phyloP scores from a whole-genome alignment of 2,329 filamentous ascomycete species.

The Aspergillus glaucus region DNA sequence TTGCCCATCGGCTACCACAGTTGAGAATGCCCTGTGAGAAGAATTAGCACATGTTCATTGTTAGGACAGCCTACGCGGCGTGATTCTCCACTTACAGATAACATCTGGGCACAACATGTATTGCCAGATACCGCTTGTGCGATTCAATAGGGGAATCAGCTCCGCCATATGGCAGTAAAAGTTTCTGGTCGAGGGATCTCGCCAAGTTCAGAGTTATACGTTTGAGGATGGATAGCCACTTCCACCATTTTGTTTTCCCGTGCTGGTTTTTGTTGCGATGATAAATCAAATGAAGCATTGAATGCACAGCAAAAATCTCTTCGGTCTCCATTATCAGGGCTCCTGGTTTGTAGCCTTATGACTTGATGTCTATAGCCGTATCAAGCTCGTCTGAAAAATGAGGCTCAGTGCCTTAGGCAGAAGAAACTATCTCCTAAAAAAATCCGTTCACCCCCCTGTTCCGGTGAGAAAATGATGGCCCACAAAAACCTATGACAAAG shows the following conservation, averaged over 20 bases:
- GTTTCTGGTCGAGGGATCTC: slow-evolving; percentile 33
- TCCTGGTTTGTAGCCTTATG: too few relatives aligned
- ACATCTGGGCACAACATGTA: slow-evolving; percentile 34
- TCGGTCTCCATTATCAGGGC: slow-evolving; percentile 21
- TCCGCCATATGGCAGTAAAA: background rate
- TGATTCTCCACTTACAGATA: slow-evolving; percentile 30
- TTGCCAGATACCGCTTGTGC: slow-evolving; percentile 27
- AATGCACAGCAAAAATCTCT: slow-evolving; percentile 26
- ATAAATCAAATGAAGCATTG: slow-evolving; percentile 61
- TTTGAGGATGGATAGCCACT: slow-evolving; percentile 63
- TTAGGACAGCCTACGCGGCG: too few relatives aligned
- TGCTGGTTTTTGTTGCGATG: slow-evolving; percentile 92
- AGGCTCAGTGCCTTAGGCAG: too few relatives aligned
- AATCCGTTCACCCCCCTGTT: too few relatives aligned
- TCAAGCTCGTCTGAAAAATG: too few relatives aligned
- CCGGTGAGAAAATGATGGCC: too few relatives aligned
- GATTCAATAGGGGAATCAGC: slow-evolving; percentile 9
- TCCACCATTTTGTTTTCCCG: slow-evolving; percentile 74
- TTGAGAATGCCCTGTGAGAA: slow-evolving; percentile 51
- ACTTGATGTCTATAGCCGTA: too few relatives aligned
- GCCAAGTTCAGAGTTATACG: slow-evolving; percentile 57
- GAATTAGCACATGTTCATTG: slow-evolving; percentile 5
- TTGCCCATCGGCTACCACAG: slow-evolving; percentile 64
- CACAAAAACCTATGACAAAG: too few relatives aligned
- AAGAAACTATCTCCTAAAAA: too few relatives aligned